phyloP scores from a whole-genome alignment of 805 yeast species.

The Ogataea populi-albae region DNA sequence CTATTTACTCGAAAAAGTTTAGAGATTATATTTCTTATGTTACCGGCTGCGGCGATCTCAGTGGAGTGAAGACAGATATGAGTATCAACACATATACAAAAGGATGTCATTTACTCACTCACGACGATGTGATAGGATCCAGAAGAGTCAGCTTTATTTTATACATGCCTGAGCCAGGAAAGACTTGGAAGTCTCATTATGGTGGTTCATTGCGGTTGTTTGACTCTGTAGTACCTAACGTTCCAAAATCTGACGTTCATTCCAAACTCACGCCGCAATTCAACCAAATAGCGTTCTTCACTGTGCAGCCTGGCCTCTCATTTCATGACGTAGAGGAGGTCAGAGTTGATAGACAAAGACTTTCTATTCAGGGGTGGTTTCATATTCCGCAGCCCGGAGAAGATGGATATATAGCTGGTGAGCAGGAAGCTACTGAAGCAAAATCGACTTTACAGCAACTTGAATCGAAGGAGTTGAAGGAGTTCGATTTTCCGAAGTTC shows the following conservation, averaged over 20 bases:
- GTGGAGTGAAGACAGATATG: conserved; percentile 91
- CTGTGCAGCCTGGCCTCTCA: conserved; percentile 92
- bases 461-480: conserved; percentile 72
- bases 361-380: conserved; percentile 98
- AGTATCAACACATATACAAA: conserved; percentile 86
- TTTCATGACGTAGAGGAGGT: conserved; percentile 99
- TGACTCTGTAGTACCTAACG: conserved; percentile 84
- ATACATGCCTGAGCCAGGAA: conserved; percentile 90
- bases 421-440: conserved; percentile 74
- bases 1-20: conserved; percentile 82
- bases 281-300: conserved; percentile 93
- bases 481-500: conserved; percentile 78
- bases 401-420: conserved; percentile 77
- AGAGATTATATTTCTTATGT: conserved; percentile 73
- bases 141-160: conserved; percentile 90
- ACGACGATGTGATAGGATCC: conserved; percentile 97
- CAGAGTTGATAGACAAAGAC: conserved; percentile 80
- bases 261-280: conserved; percentile 83
- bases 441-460: conserved; percentile 75
- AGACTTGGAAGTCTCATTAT: conserved; percentile 82
- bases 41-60: conserved; percentile 83
- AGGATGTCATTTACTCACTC: conserved; percentile 91
- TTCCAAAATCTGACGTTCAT: conserved; percentile 76
- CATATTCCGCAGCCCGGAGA: conserved; percentile 96
- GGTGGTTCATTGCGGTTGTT: conserved; percentile 91